Evolutionary conservation across 2,329 filamentous ascomycete species (phyloP).

Genomic region (Xylariaceae sp.): DNA sequence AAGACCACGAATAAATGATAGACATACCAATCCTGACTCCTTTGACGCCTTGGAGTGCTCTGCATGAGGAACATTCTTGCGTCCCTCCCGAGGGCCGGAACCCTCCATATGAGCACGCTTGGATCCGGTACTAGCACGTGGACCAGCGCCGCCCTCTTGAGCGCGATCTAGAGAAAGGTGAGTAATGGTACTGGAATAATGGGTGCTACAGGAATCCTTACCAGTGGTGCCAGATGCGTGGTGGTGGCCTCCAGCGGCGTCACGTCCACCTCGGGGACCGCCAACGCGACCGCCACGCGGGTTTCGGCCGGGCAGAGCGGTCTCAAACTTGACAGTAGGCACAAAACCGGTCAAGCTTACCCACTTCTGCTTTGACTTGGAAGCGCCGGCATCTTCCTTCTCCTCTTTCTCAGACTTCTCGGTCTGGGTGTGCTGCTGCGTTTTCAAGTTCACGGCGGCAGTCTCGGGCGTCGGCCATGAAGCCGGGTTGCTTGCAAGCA

Average conservation of each 20-base stretch:
- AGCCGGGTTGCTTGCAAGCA: slow-evolving; percentile 70
- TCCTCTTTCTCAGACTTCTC: slow-evolving; percentile 59
- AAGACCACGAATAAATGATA: neutral
- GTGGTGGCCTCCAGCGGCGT: slow-evolving; percentile 24
- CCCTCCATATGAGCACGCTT: slow-evolving; percentile 45
- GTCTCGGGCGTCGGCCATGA: slow-evolving; percentile 89
- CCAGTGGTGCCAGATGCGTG: slow-evolving; percentile 18
- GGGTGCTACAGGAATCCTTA: slow-evolving; percentile 11
- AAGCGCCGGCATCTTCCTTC: slow-evolving; percentile 48
- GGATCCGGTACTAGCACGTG: slow-evolving; percentile 34
- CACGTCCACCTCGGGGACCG: slow-evolving; percentile 29
- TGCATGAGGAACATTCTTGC: slow-evolving; percentile 38
- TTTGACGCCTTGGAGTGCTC: slow-evolving; percentile 41
- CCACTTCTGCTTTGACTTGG: slow-evolving; percentile 67
- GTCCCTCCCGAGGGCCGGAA: slow-evolving; percentile 39
- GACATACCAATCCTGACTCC: slow-evolving; percentile 26
- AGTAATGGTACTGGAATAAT: slow-evolving; percentile 8
- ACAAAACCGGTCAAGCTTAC: slow-evolving; percentile 69
- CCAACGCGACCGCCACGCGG: slow-evolving; percentile 42
- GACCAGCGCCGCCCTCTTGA: slow-evolving; percentile 21
- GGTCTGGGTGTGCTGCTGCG: slow-evolving; percentile 58
- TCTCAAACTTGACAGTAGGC: slow-evolving; percentile 80
- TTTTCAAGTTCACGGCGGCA: slow-evolving; percentile 69
- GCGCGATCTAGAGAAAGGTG: slow-evolving; percentile 22
- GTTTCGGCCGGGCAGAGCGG: slow-evolving; percentile 60